Percentiles rank a stretch among this genome's conserved stretches.
Evolutionary conservation across 345 rosid species (phyloP).

Genomic region (Streptanthus diversifolius): DNA sequence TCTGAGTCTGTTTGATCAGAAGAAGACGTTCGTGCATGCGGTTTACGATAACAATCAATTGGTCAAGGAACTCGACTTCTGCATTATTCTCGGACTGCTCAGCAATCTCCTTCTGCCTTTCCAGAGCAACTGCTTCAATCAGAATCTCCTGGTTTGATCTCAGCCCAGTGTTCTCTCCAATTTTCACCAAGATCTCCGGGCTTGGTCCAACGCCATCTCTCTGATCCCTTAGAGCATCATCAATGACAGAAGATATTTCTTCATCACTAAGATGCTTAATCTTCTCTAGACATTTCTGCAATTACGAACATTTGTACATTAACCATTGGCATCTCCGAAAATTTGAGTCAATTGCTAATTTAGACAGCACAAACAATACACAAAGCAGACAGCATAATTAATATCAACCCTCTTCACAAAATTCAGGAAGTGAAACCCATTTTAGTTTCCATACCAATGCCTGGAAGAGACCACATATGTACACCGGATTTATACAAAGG

Average conservation of each 20-base stretch:
- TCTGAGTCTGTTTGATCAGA: slow-evolving; percentile 67
- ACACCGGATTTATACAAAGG: not conserved
- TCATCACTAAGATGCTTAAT: slow-evolving; percentile 55
- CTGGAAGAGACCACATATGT: not conserved
- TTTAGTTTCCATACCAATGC: not conserved
- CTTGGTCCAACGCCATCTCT: slow-evolving; percentile 54
- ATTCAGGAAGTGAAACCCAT: not conserved
- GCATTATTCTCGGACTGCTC: slow-evolving; percentile 76
- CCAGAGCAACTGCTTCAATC: slow-evolving; percentile 92
- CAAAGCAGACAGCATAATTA: not conserved
- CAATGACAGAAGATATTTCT: slow-evolving; percentile 55
- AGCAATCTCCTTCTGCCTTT: slow-evolving; percentile 88
- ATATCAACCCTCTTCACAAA: not conserved
- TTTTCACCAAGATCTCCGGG: slow-evolving; percentile 62
- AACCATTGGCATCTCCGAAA: not conserved
- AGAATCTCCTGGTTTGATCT: slow-evolving; percentile 88
- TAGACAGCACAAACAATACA: not conserved
- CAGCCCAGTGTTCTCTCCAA: slow-evolving; percentile 66
- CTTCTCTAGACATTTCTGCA: slow-evolving; percentile 72
- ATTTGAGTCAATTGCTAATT: slow-evolving; percentile 7
- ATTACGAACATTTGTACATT: slow-evolving; percentile 34
- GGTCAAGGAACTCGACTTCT: slow-evolving; percentile 75
- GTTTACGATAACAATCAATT: slow-evolving; percentile 59
- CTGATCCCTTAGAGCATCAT: slow-evolving; percentile 59
- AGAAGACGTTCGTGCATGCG: slow-evolving; percentile 77